Base-by-base conservation (phyloP, 352 stramenopile species). In the Phytophthora citrophthora region DNA sequence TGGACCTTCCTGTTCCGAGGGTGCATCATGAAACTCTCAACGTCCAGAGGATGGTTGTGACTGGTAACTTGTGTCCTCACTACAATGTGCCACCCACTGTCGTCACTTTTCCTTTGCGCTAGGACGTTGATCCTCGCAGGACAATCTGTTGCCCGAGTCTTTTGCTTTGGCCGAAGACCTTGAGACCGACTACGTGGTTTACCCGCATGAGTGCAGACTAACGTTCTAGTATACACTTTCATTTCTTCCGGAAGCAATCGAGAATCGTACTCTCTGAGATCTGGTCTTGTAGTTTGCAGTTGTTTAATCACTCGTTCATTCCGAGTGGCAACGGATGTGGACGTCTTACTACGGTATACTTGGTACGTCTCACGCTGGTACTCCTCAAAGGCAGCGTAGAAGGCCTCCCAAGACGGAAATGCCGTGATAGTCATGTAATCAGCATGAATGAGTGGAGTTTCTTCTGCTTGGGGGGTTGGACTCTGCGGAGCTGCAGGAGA, bases 301-400 rank as follows among this genome's bases (percentile, higher is more conserved):
- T 13, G 18, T 13, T 38, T 52, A 8, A 24, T 29, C 4, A 50
- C 16, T 29, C 27, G 26, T 16, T 26, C 12, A 3, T 52, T 52
- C 11, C 45, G 45, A 4, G 12, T 39, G 6, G 45, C 26, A 24
- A 52, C 45, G 4, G 45, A 52, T 0, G 26, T 38, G 5, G 45
- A 52, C 2, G 45, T 34, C 26, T 39, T 39, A 6, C 9, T 26
- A 2, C 39, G 15, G 45, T 27, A 52, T 39, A 52, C 45, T 16
- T 52, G 45, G 15, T 24, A 52, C 13, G 45, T 52, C 7, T 39
- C 18, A 5, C 45, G 45, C 10, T 52, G 45, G 45, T 52, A 52
- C 15, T 39, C 45, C 15, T n/a, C 27, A 6, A 52, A 39, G 45
- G 24, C 38, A 13, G 12, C 26, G 26, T 8, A n/a, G 45, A 52